These are phyloP conservation scores for Blastomyces parvus DNA, from an alignment of 2,329 filamentous ascomycete species.

Conservation along the genomic window DNA sequence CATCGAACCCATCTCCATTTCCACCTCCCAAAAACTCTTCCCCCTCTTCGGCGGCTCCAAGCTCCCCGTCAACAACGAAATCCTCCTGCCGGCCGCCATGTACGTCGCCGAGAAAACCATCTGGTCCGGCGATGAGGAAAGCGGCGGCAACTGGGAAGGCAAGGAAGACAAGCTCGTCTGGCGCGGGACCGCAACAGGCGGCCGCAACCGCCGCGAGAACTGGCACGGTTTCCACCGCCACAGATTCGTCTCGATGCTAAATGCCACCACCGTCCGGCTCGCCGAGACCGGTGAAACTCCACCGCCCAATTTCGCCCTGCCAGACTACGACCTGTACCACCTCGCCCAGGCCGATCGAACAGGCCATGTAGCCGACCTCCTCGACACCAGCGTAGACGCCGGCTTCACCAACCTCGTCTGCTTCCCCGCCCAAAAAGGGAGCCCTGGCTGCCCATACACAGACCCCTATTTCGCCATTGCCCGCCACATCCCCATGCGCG, in stretches of 20 bases:
- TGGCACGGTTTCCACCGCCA: slow-evolving; percentile 68
- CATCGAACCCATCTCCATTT: slow-evolving; percentile 40
- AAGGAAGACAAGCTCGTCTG: slow-evolving; percentile 38
- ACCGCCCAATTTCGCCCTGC: slow-evolving; percentile 20
- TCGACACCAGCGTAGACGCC: slow-evolving; percentile 32
- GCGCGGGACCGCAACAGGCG: slow-evolving; percentile 42
- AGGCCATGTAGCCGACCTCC: slow-evolving; percentile 32
- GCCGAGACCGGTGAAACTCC: slow-evolving; percentile 36
- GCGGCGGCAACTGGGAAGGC: slow-evolving; percentile 33
- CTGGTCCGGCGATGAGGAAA: slow-evolving; percentile 34
- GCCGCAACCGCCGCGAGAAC: slow-evolving; percentile 42
- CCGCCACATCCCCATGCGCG: slow-evolving; percentile 21
- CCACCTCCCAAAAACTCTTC: slow-evolving; percentile 37
- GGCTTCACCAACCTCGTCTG: slow-evolving; percentile 39
- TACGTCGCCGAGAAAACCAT: slow-evolving; percentile 40
- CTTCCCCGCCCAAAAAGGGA: slow-evolving; percentile 26
- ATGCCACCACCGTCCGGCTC: slow-evolving; percentile 48
- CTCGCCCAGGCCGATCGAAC: slow-evolving; percentile 22
- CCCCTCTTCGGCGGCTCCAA: slow-evolving; percentile 45
- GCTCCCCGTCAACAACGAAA: slow-evolving; percentile 43
- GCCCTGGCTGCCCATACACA: slow-evolving; percentile 40
- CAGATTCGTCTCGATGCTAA: slow-evolving; percentile 64
- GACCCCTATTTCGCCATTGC: slow-evolving; percentile 32
- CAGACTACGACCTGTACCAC: slow-evolving; percentile 36
- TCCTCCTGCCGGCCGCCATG: slow-evolving; percentile 42